phyloP scores from a whole-genome alignment of 2,329 filamentous ascomycete genomes.

The Fusarium sororula region DNA sequence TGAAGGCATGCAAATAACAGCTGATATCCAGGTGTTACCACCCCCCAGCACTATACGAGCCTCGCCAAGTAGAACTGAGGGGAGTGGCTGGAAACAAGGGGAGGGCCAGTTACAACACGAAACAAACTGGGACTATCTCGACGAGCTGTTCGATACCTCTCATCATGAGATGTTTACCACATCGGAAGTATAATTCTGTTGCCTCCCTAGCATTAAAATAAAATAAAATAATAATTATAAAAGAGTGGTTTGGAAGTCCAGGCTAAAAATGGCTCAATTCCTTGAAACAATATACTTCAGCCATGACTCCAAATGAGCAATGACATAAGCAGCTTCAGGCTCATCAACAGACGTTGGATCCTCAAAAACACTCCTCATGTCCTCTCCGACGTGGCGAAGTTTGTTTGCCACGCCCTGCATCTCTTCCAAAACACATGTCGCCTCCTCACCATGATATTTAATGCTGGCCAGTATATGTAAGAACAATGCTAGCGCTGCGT shows the following conservation, averaged over 20 bases:
- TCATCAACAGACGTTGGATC: not conserved
- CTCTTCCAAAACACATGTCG: not conserved
- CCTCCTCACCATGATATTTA: not conserved
- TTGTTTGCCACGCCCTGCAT: not conserved
- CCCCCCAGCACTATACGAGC: not conserved
- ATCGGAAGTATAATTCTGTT: not conserved
- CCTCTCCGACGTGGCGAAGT: not conserved
- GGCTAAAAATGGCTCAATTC: not conserved
- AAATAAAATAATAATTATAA: not conserved
- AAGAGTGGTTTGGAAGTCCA: fast-evolving
- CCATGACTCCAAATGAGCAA: not conserved
- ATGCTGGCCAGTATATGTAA: not conserved
- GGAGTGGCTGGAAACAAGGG: not conserved
- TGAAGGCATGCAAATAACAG: fast-evolving
- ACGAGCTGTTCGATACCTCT: not conserved
- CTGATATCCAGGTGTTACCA: not conserved
- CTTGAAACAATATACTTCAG: not conserved
- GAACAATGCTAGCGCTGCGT: not conserved
- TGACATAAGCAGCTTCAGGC: not conserved
- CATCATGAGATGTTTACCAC: not conserved
- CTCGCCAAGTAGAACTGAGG: not conserved
- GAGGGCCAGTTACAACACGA: not conserved
- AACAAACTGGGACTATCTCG: not conserved
- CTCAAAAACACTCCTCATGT: not conserved
- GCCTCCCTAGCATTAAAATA: fast-evolving